Percentiles rank a stretch among this genome's conserved stretches.
Conservation (phyloP, 1,139 yeast species). For the Geotrichum siamense region DNA sequence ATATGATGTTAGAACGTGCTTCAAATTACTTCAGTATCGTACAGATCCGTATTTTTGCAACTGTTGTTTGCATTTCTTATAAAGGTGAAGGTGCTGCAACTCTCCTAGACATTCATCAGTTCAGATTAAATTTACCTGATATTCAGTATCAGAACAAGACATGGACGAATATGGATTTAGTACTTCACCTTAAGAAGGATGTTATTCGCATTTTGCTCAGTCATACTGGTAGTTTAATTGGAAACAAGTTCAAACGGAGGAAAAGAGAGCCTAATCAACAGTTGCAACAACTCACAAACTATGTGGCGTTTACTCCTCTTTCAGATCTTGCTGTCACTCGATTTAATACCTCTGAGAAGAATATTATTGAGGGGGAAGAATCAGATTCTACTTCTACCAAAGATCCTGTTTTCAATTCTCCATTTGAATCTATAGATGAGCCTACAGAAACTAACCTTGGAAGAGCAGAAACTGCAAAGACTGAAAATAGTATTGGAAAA, state of each 20-base stretch:
- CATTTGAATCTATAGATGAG: too few relatives aligned
- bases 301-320: conserved; percentile 32
- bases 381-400: too few relatives aligned
- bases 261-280: conserved; percentile 24
- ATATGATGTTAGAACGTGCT: conserved; percentile 59
- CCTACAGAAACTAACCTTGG: too few relatives aligned
- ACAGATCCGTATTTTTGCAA: conserved; percentile 47
- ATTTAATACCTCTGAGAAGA: neutral
- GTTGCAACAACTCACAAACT: conserved; percentile 32
- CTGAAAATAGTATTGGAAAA: too few relatives aligned
- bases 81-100: conserved; percentile 49
- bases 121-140: conserved; percentile 59
- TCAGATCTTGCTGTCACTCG: conserved; percentile 25
- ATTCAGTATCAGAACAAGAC: conserved; percentile 57
- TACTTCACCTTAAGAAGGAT: conserved; percentile 53
- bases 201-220: conserved; percentile 58
- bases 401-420: too few relatives aligned
- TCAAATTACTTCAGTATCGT: conserved; percentile 59
- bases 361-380: neutral
- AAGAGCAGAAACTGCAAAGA: too few relatives aligned
- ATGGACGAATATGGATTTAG: conserved; percentile 74
- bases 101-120: conserved; percentile 64
- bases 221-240: conserved; percentile 73
- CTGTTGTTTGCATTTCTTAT: conserved; percentile 59
- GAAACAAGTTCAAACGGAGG: conserved; percentile 52